Evolutionary conservation across 2,329 filamentous ascomycete species (phyloP).

Genomic region (Ophiostoma himal-ulmi): DNA sequence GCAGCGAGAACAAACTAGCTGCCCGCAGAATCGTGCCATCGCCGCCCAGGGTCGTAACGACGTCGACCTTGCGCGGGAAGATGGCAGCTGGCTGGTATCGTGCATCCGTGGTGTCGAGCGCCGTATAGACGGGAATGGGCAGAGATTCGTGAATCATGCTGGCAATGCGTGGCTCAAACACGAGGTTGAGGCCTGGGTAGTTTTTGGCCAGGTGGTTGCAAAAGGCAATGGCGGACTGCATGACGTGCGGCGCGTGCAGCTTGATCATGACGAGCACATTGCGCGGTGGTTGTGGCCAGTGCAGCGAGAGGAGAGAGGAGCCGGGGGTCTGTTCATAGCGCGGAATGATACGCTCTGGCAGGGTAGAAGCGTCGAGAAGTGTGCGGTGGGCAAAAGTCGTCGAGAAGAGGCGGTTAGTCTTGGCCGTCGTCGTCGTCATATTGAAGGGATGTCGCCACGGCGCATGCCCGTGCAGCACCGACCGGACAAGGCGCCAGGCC

Average conservation of each 20-base stretch:
- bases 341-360: slow-evolving; percentile 55
- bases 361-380: slow-evolving; percentile 45
- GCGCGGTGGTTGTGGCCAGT: slow-evolving; percentile 49
- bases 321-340: slow-evolving; percentile 55
- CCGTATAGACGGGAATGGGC: slow-evolving; percentile 63
- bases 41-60: slow-evolving; percentile 84
- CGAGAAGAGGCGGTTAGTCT: slow-evolving; percentile 39
- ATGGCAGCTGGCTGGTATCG: slow-evolving; percentile 37
- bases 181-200: slow-evolving; percentile 73
- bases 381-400: slow-evolving; percentile 40
- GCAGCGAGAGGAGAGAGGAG: slow-evolving; percentile 50
- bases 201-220: slow-evolving; percentile 69
- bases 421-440: background rate
- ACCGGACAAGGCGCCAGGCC: background rate
- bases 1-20: slow-evolving; percentile 77
- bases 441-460: background rate
- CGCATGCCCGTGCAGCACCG: background rate
- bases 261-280: slow-evolving; percentile 57
- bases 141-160: slow-evolving; percentile 63
- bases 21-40: slow-evolving; percentile 88
- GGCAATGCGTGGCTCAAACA: slow-evolving; percentile 76
- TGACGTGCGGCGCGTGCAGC: slow-evolving; percentile 50
- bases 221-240: slow-evolving; percentile 48
- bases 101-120: background rate
- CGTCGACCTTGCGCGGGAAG: slow-evolving; percentile 75